Conservation (phyloP, 1,139 yeast genomes). For the Yamadazyma oceani region DNA sequence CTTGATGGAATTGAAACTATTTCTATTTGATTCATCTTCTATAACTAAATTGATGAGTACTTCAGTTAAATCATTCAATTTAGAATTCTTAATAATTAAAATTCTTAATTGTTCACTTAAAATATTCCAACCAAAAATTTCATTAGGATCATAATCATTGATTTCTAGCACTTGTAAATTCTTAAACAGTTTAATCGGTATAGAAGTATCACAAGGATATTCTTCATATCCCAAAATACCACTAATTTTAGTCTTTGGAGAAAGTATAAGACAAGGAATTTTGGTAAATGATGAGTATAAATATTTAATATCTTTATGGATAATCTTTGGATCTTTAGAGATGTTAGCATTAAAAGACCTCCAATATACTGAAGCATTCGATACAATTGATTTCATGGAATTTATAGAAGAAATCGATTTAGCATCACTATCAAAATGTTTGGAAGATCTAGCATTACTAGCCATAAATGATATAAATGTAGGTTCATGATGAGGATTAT, state of each 20-base stretch:
- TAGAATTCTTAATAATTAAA: constrained; percentile 52
- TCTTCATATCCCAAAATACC: constrained; percentile 64
- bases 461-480: constrained; percentile 55
- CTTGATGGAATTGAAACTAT: constrained; percentile 30
- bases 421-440: constrained; percentile 54
- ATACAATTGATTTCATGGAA: constrained; percentile 57
- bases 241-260: constrained; percentile 58
- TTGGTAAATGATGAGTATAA: constrained; percentile 66
- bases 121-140: constrained; percentile 63
- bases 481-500: constrained; percentile 58
- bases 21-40: constrained; percentile 55
- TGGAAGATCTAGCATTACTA: constrained; percentile 43
- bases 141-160: constrained; percentile 61
- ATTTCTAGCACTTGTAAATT: constrained; percentile 63
- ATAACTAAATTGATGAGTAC: constrained; percentile 48
- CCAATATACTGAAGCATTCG: constrained; percentile 48
- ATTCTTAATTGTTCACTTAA: constrained; percentile 57
- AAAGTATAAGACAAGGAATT: constrained; percentile 60
- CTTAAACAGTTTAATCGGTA: constrained; percentile 60
- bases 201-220: constrained; percentile 69
- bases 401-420: constrained; percentile 62
- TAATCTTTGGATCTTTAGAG: constrained; percentile 43
- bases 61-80: constrained; percentile 52
- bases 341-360: constrained; percentile 29
- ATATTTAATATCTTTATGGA: constrained; percentile 53